Percentiles rank a stretch among this genome's conserved stretches.
Conservation (phyloP, 2,329 filamentous ascomycete genomes). For the Didymella pomorum region DNA sequence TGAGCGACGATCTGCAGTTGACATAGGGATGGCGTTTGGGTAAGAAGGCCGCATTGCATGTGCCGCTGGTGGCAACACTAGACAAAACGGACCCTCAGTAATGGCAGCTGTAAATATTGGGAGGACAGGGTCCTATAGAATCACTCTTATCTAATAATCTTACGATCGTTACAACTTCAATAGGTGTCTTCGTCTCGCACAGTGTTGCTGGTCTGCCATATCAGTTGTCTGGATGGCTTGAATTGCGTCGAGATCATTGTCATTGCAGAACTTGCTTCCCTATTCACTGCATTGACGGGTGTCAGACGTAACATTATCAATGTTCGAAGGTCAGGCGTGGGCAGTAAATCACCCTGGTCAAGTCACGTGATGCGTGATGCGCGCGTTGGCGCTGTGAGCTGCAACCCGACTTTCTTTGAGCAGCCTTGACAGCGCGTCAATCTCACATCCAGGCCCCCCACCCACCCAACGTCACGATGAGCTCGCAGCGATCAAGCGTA, state of each 20-base stretch:
- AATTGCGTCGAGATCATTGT: not conserved
- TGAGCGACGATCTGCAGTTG: slow-evolving; percentile 14
- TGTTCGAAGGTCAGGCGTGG: not conserved
- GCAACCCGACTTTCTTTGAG: slow-evolving; percentile 39
- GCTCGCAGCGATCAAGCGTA: slow-evolving; percentile 36
- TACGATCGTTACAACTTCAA: slow-evolving; percentile 34
- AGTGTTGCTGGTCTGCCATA: not conserved
- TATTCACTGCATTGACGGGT: not conserved
- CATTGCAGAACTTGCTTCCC: too few species aligned
- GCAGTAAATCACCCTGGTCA: slow-evolving; percentile 5
- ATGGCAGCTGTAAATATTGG: slow-evolving; percentile 36
- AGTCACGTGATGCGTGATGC: slow-evolving; percentile 20
- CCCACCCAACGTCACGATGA: slow-evolving; percentile 30
- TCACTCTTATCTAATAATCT: slow-evolving; percentile 40
- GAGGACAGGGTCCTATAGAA: slow-evolving; percentile 33
- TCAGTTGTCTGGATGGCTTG: too few species aligned
- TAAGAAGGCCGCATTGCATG: slow-evolving; percentile 23
- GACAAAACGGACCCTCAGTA: slow-evolving; percentile 30
- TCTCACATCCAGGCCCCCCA: slow-evolving; percentile 10
- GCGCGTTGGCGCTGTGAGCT: slow-evolving; percentile 36
- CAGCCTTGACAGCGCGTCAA: slow-evolving; percentile 22
- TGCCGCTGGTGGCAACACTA: slow-evolving; percentile 27
- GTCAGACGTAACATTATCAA: too few species aligned
- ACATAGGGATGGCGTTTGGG: slow-evolving; percentile 35
- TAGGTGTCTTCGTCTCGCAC: not conserved